Percentiles rank a stretch among this genome's conserved stretches.
Evolutionary conservation across 2,329 filamentous ascomycete species (phyloP).

Genomic region (Dryadomyces sulphureus): DNA sequence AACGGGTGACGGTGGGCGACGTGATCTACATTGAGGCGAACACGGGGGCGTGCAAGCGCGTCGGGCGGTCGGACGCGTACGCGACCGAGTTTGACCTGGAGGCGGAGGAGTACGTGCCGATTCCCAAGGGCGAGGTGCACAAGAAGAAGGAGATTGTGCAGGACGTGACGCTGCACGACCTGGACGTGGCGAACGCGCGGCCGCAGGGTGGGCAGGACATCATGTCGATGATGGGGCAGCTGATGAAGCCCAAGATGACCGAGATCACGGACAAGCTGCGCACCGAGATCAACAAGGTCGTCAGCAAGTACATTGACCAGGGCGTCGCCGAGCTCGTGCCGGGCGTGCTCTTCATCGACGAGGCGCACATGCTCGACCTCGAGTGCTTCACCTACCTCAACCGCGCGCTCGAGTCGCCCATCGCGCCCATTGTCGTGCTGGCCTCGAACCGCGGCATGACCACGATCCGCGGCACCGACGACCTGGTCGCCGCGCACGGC

Average conservation of each 20-base stretch:
- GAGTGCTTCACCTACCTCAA: slow-evolving; percentile 99
- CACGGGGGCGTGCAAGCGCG: slow-evolving; percentile 93
- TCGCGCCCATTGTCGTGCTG: slow-evolving; percentile 93
- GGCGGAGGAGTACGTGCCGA: slow-evolving; percentile 96
- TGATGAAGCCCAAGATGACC: slow-evolving; percentile 99
- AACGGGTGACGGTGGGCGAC: slow-evolving; percentile 88
- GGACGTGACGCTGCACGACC: slow-evolving; percentile 90
- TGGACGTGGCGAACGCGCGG: slow-evolving; percentile 88
- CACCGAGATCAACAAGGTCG: slow-evolving; percentile 95
- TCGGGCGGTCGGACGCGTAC: slow-evolving; percentile 90
- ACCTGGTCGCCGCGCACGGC: slow-evolving; percentile 77
- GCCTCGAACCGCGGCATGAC: slow-evolving; percentile 94
- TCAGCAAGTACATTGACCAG: slow-evolving; percentile 97
- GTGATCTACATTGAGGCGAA: slow-evolving; percentile 99
- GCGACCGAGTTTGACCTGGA: slow-evolving; percentile 97
- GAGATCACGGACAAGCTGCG: slow-evolving; percentile 98
- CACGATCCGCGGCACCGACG: slow-evolving; percentile 74
- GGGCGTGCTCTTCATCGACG: slow-evolving; percentile 95
- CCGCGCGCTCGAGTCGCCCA: slow-evolving; percentile 86
- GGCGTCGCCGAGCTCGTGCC: slow-evolving; percentile 96
- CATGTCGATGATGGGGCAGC: slow-evolving; percentile 99
- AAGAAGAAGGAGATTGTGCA: slow-evolving; percentile 99
- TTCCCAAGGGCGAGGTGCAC: slow-evolving; percentile 97
- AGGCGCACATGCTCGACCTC: slow-evolving; percentile 99
- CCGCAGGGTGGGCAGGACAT: slow-evolving; percentile 97